These are phyloP conservation scores for Stemphylium lycopersici DNA, from an alignment of 2,329 filamentous ascomycete species.

Conservation along the genomic window DNA sequence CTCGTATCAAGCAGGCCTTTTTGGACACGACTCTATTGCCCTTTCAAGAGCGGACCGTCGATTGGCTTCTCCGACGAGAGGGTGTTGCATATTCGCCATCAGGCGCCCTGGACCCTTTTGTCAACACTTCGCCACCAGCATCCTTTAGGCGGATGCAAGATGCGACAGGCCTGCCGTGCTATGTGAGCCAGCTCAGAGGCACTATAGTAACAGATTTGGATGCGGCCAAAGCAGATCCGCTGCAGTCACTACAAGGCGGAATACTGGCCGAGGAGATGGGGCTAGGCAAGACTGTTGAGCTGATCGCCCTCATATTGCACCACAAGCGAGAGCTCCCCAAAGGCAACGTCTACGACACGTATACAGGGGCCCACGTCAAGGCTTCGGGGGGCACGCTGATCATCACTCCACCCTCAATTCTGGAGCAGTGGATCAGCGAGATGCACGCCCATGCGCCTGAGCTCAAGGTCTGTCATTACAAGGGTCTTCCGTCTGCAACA, in stretches of 20 bases:
- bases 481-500: slow-evolving; percentile 52
- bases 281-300: slow-evolving; percentile 78
- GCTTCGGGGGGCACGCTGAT: slow-evolving; percentile 65
- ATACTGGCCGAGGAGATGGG: slow-evolving; percentile 85
- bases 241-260: slow-evolving; percentile 60
- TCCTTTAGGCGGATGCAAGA: slow-evolving; percentile 58
- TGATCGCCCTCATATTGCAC: slow-evolving; percentile 71
- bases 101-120: slow-evolving; percentile 18
- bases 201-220: slow-evolving; percentile 59
- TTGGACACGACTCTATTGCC: slow-evolving; percentile 64
- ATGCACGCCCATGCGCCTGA: slow-evolving; percentile 62
- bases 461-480: slow-evolving; percentile 63
- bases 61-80: slow-evolving; percentile 74
- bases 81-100: slow-evolving; percentile 57
- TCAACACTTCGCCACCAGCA: slow-evolving; percentile 38
- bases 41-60: slow-evolving; percentile 72
- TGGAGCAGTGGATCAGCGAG: slow-evolving; percentile 69
- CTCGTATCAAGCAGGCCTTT: slow-evolving; percentile 36
- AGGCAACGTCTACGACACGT: slow-evolving; percentile 45
- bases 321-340: slow-evolving; percentile 55
- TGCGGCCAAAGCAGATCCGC: slow-evolving; percentile 49
- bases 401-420: slow-evolving; percentile 65
- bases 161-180: slow-evolving; percentile 55
- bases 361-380: slow-evolving; percentile 54
- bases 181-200: slow-evolving; percentile 69